phyloP scores from a whole-genome alignment of 1,284 basidiomycete genomes.

The Coriolopsis trogii region DNA sequence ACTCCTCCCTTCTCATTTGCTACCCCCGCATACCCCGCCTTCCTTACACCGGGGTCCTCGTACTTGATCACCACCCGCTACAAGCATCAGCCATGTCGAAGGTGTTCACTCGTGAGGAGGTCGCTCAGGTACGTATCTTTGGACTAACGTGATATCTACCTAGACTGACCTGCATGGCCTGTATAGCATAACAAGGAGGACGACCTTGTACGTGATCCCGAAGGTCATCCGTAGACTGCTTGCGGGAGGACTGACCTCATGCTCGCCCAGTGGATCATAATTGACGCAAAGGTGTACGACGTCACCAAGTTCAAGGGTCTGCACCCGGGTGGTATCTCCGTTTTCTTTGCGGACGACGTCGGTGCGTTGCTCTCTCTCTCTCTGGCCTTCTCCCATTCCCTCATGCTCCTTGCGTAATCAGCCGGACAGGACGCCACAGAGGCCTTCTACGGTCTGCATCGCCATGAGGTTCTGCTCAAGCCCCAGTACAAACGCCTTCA shows the following conservation, averaged over 20 bases:
- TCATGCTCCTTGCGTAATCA: conserved; percentile 35
- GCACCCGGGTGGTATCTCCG: conserved; percentile 84
- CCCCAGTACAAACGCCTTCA: conserved; percentile 74
- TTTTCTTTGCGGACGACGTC: conserved; percentile 74
- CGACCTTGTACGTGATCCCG: conserved; percentile 48
- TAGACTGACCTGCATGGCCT: neutral
- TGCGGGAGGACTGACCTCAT: neutral
- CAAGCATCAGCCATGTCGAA: conserved; percentile 48
- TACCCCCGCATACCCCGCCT: conserved; percentile 9
- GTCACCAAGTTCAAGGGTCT: conserved; percentile 76
- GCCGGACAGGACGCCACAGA: conserved; percentile 85
- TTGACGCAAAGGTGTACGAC: conserved; percentile 85
- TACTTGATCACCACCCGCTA: neutral
- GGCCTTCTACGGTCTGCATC: conserved; percentile 83
- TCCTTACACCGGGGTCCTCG: neutral
- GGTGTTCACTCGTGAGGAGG: conserved; percentile 54
- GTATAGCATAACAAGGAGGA: conserved; percentile 65
- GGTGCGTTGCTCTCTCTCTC: conserved; percentile 36
- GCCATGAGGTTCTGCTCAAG: conserved; percentile 75
- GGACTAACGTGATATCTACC: neutral
- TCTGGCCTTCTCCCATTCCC: too few relatives aligned
- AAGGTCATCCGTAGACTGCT: neutral
- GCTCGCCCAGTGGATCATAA: conserved; percentile 71
- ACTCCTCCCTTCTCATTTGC: conserved; percentile 11
- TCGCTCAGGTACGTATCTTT: conserved; percentile 47